A percentile compares a stretch with the other conserved stretches of the same genome.
Evolutionary conservation across 129 eudicot genomes (phyloP).

Genomic region (Chrysanthemum lavandulifolium): DNA sequence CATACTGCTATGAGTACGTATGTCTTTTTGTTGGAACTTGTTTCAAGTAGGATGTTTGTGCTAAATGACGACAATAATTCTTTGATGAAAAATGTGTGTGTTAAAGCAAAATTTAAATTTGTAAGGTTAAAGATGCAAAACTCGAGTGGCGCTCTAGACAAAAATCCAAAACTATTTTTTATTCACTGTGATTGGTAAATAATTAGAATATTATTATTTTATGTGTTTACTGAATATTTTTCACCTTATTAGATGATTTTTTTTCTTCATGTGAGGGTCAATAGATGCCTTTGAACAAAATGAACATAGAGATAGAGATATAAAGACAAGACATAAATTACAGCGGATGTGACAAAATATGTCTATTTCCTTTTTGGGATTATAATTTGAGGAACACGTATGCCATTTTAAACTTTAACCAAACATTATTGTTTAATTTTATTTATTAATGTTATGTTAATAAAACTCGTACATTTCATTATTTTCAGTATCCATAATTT

Average conservation of each 20-base stretch:
- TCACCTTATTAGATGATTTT: too few relatives aligned
- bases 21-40: too few relatives aligned
- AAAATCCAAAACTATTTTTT: neutral
- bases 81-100: neutral
- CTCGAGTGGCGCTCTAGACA: neutral
- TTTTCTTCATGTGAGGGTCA: slow-evolving; percentile 25
- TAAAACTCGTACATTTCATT: neutral
- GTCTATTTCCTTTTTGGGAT: slow-evolving; percentile 18
- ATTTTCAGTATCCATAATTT: too few relatives aligned
- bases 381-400: neutral
- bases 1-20: too few relatives aligned
- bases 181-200: neutral
- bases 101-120: neutral
- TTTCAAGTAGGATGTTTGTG: too few relatives aligned
- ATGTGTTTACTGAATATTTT: too few relatives aligned
- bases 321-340: slow-evolving; percentile 32
- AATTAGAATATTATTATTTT: neutral
- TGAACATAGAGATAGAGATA: slow-evolving; percentile 19
- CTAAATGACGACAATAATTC: too few relatives aligned
- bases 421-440: neutral
- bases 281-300: slow-evolving; percentile 33
- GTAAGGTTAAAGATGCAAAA: neutral
- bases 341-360: slow-evolving; percentile 32
- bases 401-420: neutral
- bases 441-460: neutral